Conservation (phyloP, 495 filamentous ascomycete species). For the Penicillium goetzii region DNA sequence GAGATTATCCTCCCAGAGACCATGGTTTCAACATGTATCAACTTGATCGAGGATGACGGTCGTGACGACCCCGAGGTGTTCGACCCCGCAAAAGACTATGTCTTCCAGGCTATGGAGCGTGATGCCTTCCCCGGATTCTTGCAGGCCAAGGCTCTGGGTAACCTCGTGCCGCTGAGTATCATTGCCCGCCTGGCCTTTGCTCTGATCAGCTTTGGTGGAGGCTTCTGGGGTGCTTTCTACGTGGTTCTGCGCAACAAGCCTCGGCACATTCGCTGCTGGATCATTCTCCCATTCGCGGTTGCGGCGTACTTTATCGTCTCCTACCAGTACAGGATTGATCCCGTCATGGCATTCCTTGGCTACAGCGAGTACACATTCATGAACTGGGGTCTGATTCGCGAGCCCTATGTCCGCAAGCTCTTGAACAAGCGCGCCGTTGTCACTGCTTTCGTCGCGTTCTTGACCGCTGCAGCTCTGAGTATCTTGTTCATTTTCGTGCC, state of each 20-base stretch:
- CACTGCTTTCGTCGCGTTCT: constrained; percentile 69
- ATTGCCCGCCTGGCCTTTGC: constrained; percentile 83
- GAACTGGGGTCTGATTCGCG: constrained; percentile 80
- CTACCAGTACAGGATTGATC: constrained; percentile 94
- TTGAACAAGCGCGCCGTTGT: constrained; percentile 79
- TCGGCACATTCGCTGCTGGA: constrained; percentile 77
- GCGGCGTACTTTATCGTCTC: constrained; percentile 85
- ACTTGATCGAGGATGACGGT: constrained; percentile 81
- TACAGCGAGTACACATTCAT: constrained; percentile 95
- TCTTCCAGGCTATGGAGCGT: constrained; percentile 99
- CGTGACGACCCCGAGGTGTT: constrained; percentile 97
- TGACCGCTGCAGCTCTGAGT: constrained; percentile 76
- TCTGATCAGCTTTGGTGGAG: constrained; percentile 84
- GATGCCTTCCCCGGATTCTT: constrained; percentile 98
- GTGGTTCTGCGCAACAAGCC: constrained; percentile 86
- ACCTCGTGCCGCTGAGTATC: constrained; percentile 85
- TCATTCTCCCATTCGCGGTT: constrained; percentile 91
- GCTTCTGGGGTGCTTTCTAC: constrained; percentile 90
- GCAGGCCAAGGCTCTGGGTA: constrained; percentile 90
- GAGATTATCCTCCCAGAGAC: constrained; percentile 91
- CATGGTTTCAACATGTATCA: constrained; percentile 79
- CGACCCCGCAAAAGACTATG: constrained; percentile 96
- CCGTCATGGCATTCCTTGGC: constrained; percentile 83
- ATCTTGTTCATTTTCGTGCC: constrained; percentile 92
- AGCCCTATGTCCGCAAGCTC: constrained; percentile 85